Conservation (phyloP, 371 early-diverging fungal species). For the Syncephalastrum monosporum region DNA sequence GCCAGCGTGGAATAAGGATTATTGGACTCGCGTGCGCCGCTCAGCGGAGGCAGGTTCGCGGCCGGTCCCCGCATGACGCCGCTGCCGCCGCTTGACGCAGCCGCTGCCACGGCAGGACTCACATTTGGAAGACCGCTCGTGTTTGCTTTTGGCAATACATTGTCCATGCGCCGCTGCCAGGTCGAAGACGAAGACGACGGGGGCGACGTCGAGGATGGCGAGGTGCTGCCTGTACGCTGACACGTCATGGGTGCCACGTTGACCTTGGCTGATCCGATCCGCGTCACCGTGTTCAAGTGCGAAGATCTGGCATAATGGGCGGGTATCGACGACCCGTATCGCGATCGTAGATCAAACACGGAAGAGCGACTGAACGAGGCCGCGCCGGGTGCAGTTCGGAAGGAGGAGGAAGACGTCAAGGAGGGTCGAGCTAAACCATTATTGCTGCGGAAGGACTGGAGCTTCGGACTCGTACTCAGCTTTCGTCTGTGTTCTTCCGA, state of each 20-base stretch:
- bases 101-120: too few relatives aligned
- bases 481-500: too few relatives aligned
- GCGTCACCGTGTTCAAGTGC: conserved; percentile 10
- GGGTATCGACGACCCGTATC: conserved; percentile 5
- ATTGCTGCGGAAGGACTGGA: too few relatives aligned
- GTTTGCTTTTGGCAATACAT: not conserved
- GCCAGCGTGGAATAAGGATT: conserved; percentile 19
- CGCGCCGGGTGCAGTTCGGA: too few relatives aligned
- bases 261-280: conserved; percentile 17
- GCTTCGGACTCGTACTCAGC: too few relatives aligned
- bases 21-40: conserved; percentile 13
- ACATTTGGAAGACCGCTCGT: too few relatives aligned
- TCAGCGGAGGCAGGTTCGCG: conserved; percentile 4
- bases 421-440: too few relatives aligned
- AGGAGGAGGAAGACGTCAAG: too few relatives aligned
- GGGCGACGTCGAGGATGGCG: not conserved
- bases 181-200: not conserved
- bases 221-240: conserved; percentile 1
- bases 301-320: conserved; percentile 13
- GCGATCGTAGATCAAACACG: conserved; percentile 4
- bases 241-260: conserved; percentile 36
- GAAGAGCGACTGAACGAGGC: too few relatives aligned
- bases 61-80: not conserved
- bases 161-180: conserved; percentile 5
- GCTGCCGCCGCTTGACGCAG: too few relatives aligned